Percentiles rank a stretch among this genome's conserved stretches.
phyloP scores from a whole-genome alignment of 306 rosid genomes.

The Citrullus amarus region DNA sequence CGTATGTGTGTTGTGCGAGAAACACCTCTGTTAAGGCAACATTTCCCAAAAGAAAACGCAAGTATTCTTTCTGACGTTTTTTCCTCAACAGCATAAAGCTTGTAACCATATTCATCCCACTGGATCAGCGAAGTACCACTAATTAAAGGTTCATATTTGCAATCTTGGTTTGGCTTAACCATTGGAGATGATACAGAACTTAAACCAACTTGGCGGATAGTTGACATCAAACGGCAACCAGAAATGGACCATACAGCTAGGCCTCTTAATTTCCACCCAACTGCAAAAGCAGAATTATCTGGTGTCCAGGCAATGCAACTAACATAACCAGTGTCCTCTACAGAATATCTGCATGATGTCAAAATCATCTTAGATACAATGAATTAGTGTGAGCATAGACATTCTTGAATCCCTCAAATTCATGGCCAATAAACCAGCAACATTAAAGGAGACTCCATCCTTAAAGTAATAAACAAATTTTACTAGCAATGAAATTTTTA shows the following conservation, averaged over 20 bases:
- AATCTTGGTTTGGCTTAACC: conserved; percentile 64
- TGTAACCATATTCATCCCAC: conserved; percentile 92
- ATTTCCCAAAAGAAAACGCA: conserved; percentile 90
- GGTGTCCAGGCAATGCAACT: conserved; percentile 97
- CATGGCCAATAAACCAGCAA: neutral
- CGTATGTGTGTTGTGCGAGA: conserved; percentile 78
- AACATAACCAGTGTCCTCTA: conserved; percentile 91
- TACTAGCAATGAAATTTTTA: neutral
- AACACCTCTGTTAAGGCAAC: conserved; percentile 97
- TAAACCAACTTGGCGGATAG: conserved; percentile 82
- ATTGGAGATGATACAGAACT: conserved; percentile 82
- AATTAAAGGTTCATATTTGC: conserved; percentile 79
- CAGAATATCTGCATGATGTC: conserved; percentile 54
- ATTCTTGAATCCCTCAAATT: conserved; percentile 3
- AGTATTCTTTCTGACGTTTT: conserved; percentile 65
- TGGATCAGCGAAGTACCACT: conserved; percentile 86
- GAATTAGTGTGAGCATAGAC: neutral
- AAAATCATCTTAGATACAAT: conserved; percentile 3
- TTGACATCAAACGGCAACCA: conserved; percentile 97
- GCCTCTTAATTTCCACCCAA: conserved; percentile 96
- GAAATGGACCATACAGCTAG: conserved; percentile 96
- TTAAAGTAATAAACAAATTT: neutral
- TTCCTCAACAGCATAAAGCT: conserved; percentile 78
- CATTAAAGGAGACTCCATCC: conserved; percentile 3
- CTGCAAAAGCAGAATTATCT: conserved; percentile 93